Conservation (phyloP, 306 rosid genomes). For the Corylus americana region DNA sequence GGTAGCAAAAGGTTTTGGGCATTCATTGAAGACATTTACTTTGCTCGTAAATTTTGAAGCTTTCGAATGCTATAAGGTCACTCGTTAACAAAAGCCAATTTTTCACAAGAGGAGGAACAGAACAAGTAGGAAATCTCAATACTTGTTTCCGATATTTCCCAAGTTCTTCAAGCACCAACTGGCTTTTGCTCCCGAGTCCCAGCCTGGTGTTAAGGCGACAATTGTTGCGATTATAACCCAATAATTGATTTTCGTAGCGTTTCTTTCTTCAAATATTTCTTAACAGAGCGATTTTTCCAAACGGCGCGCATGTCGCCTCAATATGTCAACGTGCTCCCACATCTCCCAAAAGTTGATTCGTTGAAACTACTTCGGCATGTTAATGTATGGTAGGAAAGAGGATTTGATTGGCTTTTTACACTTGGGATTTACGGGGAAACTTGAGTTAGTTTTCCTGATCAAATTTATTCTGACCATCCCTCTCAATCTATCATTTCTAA, state of each 20-base stretch:
- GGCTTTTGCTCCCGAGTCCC: background rate
- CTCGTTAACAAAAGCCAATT: background rate
- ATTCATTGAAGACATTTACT: slow-evolving; percentile 39
- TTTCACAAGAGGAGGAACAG: background rate
- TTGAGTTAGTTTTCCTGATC: too few relatives aligned
- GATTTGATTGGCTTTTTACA: too few relatives aligned
- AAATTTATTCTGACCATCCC: too few relatives aligned
- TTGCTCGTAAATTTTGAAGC: background rate
- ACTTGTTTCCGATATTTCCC: background rate
- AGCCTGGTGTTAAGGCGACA: background rate
- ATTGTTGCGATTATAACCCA: background rate
- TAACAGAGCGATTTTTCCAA: too few relatives aligned
- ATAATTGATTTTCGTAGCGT: background rate
- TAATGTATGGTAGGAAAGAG: too few relatives aligned
- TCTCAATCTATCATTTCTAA: too few relatives aligned
- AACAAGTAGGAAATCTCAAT: background rate
- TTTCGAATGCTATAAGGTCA: background rate
- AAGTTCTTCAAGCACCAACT: background rate
- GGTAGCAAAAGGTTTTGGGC: slow-evolving; percentile 21
- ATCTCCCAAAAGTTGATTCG: too few relatives aligned
- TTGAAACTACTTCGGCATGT: too few relatives aligned
- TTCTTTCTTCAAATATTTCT: too few relatives aligned
- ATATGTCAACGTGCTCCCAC: too few relatives aligned
- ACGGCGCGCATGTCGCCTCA: too few relatives aligned
- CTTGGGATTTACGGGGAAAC: too few relatives aligned